These are phyloP conservation scores for Phytophthora constricta DNA, from an alignment of 352 stramenopile species.

Conservation along the genomic window DNA sequence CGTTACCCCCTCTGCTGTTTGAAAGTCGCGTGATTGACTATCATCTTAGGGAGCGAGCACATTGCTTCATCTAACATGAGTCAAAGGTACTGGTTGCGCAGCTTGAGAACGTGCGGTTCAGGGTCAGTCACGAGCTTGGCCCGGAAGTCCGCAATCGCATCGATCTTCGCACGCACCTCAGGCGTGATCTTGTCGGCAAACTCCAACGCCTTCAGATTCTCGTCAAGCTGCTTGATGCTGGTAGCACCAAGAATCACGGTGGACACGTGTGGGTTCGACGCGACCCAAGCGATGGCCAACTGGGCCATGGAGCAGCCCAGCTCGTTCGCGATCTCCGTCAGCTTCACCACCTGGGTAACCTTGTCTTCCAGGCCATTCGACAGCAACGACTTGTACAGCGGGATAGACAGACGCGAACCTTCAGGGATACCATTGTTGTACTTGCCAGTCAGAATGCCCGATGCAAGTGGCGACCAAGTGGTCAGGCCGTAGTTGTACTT, in stretches of 20 bases:
- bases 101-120: conserved; percentile 40
- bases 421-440: conserved; percentile 84
- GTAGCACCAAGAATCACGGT: conserved; percentile 70
- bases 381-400: conserved; percentile 57
- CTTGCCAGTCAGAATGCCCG: conserved; percentile 78
- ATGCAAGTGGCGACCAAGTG: conserved; percentile 75
- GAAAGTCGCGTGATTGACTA: too few relatives aligned
- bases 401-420: conserved; percentile 63
- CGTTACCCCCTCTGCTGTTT: too few relatives aligned
- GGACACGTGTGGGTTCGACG: conserved; percentile 63
- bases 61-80: conserved; percentile 2
- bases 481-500: conserved; percentile 80
- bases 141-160: conserved; percentile 65
- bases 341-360: conserved; percentile 50
- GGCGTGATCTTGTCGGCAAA: conserved; percentile 77
- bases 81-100: conserved; percentile 49
- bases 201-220: conserved; percentile 75
- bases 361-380: conserved; percentile 58
- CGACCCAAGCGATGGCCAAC: conserved; percentile 66
- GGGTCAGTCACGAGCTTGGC: conserved; percentile 37
- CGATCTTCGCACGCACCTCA: conserved; percentile 70
- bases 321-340: conserved; percentile 64
- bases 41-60: background rate
- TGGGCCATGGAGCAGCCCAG: conserved; percentile 66
- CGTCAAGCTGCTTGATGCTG: conserved; percentile 70